A percentile compares a stretch with the other conserved stretches of the same genome.
These are phyloP conservation scores for Picea sitchensis DNA, from an alignment of 75 land plant species.

Conservation along the genomic window DNA sequence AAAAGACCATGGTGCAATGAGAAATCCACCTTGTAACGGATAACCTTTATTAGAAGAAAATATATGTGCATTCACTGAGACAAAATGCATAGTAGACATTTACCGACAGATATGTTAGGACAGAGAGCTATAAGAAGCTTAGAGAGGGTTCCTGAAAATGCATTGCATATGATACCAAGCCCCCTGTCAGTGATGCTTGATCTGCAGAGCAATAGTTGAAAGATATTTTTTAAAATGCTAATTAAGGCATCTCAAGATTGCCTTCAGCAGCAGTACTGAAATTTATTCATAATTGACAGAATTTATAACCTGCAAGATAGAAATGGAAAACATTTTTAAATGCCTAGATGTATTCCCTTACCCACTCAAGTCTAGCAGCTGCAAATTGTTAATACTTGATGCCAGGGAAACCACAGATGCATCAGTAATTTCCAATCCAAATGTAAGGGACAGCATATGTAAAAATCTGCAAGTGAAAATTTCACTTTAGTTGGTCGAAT, in stretches of 20 bases:
- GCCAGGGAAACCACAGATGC: conserved; percentile 73
- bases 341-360: conserved; percentile 16
- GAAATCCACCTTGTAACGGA: background rate
- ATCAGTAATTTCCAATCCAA: conserved; percentile 64
- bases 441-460: conserved; percentile 63
- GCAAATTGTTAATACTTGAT: conserved; percentile 39
- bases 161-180: conserved; percentile 72
- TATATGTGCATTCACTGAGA: too few species aligned
- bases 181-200: conserved; percentile 72
- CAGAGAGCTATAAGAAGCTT: conserved; percentile 65
- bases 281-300: background rate
- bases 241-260: background rate
- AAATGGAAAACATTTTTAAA: background rate
- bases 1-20: background rate
- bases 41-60: too few species aligned
- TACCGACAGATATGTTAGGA: conserved; percentile 67
- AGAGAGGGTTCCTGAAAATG: conserved; percentile 39
- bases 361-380: conserved; percentile 77
- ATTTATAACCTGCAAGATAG: background rate
- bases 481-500: background rate
- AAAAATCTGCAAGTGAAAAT: conserved; percentile 36
- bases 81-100: background rate
- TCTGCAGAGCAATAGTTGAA: conserved; percentile 24
- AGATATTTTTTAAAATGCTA: background rate
- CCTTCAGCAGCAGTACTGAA: background rate